Evolutionary conservation across 139 green algal species (phyloP).

Genomic region (Chlorella sorokiniana): DNA sequence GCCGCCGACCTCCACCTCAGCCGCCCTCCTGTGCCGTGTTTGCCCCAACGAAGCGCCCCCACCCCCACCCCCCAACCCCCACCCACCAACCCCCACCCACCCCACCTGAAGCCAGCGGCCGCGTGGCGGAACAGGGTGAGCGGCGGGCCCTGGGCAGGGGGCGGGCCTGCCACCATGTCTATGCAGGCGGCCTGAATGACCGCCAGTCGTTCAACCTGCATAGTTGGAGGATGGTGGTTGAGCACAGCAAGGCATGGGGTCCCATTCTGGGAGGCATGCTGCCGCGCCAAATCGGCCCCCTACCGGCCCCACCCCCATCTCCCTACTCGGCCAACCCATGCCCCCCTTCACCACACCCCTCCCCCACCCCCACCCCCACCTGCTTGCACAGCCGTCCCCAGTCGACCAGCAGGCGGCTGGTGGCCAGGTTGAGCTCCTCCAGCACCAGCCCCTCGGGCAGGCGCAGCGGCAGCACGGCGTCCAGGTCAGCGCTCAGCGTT

Average conservation of each 20-base stretch:
- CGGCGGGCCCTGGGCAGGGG: background rate
- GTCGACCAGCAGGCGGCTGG: constrained; percentile 8
- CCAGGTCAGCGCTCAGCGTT: background rate
- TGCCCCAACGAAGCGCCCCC: too few relatives aligned
- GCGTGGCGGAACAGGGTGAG: background rate
- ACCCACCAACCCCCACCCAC: background rate
- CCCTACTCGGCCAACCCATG: background rate
- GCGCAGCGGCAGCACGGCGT: background rate
- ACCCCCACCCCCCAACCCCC: background rate
- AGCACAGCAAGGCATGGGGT: background rate
- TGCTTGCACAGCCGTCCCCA: constrained; percentile 18
- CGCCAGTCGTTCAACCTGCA: background rate
- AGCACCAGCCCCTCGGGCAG: background rate
- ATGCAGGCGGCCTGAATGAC: background rate
- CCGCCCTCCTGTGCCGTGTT: too few relatives aligned
- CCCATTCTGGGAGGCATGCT: too few relatives aligned
- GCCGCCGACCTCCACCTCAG: too few relatives aligned
- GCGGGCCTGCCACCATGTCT: background rate
- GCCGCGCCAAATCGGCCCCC: too few relatives aligned
- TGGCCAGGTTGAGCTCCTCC: background rate
- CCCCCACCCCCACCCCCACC: background rate
- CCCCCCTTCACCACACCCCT: background rate
- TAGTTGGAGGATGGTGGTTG: background rate
- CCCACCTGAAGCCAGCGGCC: constrained; percentile 4
- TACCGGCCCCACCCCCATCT: too few relatives aligned